Evolutionary conservation across 257 asterid species (phyloP).

Genomic region (Penstemon davidsonii): DNA sequence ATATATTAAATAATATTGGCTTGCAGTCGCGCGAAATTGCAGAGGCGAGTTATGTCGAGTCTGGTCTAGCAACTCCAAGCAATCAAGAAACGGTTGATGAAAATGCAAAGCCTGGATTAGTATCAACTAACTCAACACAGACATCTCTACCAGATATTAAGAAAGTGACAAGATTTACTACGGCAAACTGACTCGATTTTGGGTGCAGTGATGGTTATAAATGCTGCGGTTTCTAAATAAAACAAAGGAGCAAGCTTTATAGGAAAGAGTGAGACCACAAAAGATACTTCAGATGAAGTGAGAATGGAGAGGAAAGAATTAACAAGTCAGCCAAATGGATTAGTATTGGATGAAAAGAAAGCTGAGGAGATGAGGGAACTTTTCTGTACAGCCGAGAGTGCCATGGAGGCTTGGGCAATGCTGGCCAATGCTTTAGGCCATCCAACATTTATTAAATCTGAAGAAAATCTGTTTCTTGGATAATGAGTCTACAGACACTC

Average conservation of each 20-base stretch:
- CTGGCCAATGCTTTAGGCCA: constrained; percentile 93
- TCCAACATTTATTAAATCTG: constrained; percentile 90
- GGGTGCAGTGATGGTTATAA: constrained; percentile 85
- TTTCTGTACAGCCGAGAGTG: constrained; percentile 95
- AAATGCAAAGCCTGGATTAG: constrained; percentile 35
- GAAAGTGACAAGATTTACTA: constrained; percentile 79
- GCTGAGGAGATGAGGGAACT: constrained; percentile 95
- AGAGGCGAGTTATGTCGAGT: constrained; percentile 71
- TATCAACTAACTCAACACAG: constrained; percentile 33
- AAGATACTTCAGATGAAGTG: constrained; percentile 38
- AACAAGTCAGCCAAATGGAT: constrained; percentile 35
- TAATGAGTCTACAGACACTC: constrained; percentile 83
- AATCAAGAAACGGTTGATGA: constrained; percentile 36
- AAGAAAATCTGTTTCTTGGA: constrained; percentile 92
- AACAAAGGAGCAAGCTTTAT: constrained; percentile 48
- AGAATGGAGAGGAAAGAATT: constrained; percentile 30
- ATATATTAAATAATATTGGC: constrained; percentile 65
- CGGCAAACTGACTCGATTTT: constrained; percentile 83
- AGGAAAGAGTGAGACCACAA: constrained; percentile 41
- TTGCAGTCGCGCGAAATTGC: constrained; percentile 68
- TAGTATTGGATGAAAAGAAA: constrained; percentile 68
- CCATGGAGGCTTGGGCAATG: constrained; percentile 99
- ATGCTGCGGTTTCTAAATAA: constrained; percentile 76
- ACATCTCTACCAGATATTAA: constrained; percentile 64
- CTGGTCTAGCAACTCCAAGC: constrained; percentile 86